phyloP scores from a whole-genome alignment of 805 yeast species.

The Saccharomycopsis synnaedendra region DNA sequence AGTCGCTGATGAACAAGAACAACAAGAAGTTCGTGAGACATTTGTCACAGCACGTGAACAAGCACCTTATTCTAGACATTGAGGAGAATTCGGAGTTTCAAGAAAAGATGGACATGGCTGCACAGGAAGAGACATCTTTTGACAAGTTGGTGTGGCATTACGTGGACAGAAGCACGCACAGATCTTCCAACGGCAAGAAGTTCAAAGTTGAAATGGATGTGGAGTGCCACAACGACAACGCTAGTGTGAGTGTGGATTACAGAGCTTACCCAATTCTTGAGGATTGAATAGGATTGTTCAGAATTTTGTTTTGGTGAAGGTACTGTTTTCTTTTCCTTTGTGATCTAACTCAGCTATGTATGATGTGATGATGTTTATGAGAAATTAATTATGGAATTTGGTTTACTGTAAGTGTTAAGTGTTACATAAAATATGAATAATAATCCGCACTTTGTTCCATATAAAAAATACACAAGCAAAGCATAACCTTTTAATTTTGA shows the following conservation, averaged over 20 bases:
- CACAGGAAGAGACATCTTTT: slow-evolving; percentile 34
- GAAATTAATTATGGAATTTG: too few species aligned
- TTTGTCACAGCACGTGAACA: slow-evolving; percentile 63
- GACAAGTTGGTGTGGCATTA: slow-evolving; percentile 52
- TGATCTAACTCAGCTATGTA: too few species aligned
- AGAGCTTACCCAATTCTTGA: neutral
- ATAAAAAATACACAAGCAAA: too few species aligned
- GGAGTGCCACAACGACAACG: slow-evolving; percentile 54
- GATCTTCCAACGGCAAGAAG: slow-evolving; percentile 42
- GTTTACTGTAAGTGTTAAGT: too few species aligned
- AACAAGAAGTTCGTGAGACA: slow-evolving; percentile 63
- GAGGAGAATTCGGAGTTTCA: slow-evolving; percentile 43
- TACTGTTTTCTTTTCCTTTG: too few species aligned
- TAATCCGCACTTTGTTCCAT: too few species aligned
- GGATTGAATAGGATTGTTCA: too few species aligned
- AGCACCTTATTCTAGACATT: slow-evolving; percentile 60
- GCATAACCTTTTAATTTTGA: too few species aligned
- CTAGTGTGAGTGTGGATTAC: slow-evolving; percentile 57
- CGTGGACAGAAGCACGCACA: slow-evolving; percentile 44
- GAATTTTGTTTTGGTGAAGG: too few species aligned
- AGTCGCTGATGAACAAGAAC: slow-evolving; percentile 61
- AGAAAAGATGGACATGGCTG: slow-evolving; percentile 36
- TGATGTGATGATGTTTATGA: too few species aligned
- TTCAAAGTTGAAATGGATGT: slow-evolving; percentile 58
- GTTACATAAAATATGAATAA: too few species aligned